These are phyloP conservation scores for Metschnikowia anglica DNA, from an alignment of 805 yeast species.

Conservation along the genomic window DNA sequence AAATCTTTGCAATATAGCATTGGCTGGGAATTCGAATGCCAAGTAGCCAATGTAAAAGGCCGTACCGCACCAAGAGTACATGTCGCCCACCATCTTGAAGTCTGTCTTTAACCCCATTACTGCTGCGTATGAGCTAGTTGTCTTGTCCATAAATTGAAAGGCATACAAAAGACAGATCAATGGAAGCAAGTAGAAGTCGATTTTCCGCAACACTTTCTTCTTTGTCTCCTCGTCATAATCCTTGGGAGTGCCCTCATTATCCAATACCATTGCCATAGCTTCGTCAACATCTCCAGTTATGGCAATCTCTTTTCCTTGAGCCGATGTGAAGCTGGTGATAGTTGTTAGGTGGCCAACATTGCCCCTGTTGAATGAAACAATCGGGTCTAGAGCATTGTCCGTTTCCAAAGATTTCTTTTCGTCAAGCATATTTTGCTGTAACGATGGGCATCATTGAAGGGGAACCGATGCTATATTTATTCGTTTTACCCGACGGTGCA, in stretches of 20 bases:
- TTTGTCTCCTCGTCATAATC: constrained; percentile 17
- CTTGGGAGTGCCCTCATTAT: constrained; percentile 25
- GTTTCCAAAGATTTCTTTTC: constrained; percentile 2
- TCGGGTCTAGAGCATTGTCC: constrained; percentile 6
- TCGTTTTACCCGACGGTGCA: background rate
- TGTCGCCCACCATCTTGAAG: constrained; percentile 45
- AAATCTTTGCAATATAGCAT: constrained; percentile 49
- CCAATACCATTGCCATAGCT: constrained; percentile 44
- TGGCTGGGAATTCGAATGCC: constrained; percentile 52
- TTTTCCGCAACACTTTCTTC: constrained; percentile 48
- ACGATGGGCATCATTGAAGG: no score
- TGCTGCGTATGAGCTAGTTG: constrained; percentile 59
- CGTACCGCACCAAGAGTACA: constrained; percentile 46
- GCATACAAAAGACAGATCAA: constrained; percentile 54
- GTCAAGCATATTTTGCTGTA: constrained; percentile 1
- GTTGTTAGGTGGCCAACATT: constrained; percentile 16
- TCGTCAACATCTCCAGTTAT: constrained; percentile 44
- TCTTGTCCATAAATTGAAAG: constrained; percentile 58
- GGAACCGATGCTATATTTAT: background rate
- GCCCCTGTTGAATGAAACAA: constrained; percentile 18
- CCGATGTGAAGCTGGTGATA: constrained; percentile 21
- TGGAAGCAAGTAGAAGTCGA: constrained; percentile 49
- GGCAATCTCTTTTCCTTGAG: constrained; percentile 22
- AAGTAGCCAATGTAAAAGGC: constrained; percentile 66
- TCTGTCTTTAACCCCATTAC: constrained; percentile 60